Evolutionary conservation across 495 filamentous ascomycete genomes (phyloP), one percentile per base, ranked within the genome.

Genomic region (Talaromyces nanjingensis): DNA sequence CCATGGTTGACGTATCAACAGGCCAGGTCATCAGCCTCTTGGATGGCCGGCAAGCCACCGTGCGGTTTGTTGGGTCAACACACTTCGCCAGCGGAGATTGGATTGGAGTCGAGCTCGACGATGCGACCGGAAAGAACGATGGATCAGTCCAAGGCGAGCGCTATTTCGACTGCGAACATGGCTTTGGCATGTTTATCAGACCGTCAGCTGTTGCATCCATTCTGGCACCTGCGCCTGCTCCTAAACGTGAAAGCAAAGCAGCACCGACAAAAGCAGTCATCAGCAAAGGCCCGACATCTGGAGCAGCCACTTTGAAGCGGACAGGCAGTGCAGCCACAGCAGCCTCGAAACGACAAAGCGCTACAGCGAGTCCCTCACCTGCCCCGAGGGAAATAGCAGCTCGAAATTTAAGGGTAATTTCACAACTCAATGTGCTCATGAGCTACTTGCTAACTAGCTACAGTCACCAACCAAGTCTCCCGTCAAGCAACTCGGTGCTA

Each of bases 121-220:
- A 89, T 39, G 77, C 85, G n/a, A 83, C 80, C 11, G 94, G 94
- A 11, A 98, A 98, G 77, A 98, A 98, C 69, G 91, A 98, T 81
- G 94, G 94, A 67, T 85, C 88, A 31, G 90, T 98, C 45, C 84
- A 93, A 73, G 93, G 92, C 49, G 84, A 93, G 66, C 81, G 91
- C 45, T 98, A 98, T 74, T 98, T 98, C 69, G 85, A 92, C 25
- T 97, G 93, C 70, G 74, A 86, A 60, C 85, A 86, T 63, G 84
- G 84, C 6, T 84, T 84, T 76, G 94, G 94, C 68, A 94, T 98
- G 89, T 98, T 98, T 69, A 83, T 97, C 33, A 82, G 89, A 37
- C 87, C 90, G 6, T 70, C 79, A 3, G 86, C 85, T 2, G 64
- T 81, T 47, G 76, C 85, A 25, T 78, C 79, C 29, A 71, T 92